Evolutionary conservation across 768 basidiomycete species (phyloP).

Genomic region (Mycena polygramma): DNA sequence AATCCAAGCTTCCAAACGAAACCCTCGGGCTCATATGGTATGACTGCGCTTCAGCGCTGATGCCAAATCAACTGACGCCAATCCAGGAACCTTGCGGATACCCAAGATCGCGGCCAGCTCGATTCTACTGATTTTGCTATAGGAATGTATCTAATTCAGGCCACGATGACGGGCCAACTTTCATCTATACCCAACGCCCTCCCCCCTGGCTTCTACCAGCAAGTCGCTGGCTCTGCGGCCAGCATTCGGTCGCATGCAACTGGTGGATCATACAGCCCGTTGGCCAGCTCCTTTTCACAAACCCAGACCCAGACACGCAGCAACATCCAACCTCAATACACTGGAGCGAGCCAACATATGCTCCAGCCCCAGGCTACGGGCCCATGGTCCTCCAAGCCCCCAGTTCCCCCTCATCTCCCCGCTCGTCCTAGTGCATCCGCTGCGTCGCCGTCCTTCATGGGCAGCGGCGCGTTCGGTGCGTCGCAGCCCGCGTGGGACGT

Average conservation of each 20-base stretch:
- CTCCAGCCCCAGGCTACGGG: slow-evolving; percentile 59
- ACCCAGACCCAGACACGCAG: slow-evolving; percentile 40
- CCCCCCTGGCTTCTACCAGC: slow-evolving; percentile 89
- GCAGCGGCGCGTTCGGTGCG: slow-evolving; percentile 41
- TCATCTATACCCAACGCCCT: slow-evolving; percentile 78
- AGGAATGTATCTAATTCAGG: slow-evolving; percentile 97
- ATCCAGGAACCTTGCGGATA: slow-evolving; percentile 92
- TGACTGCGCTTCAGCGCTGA: slow-evolving; percentile 38
- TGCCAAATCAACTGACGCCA: slow-evolving; percentile 20
- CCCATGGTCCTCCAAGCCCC: slow-evolving; percentile 51
- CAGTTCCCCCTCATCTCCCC: slow-evolving; percentile 50
- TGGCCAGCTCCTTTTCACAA: slow-evolving; percentile 56
- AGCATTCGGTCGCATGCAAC: slow-evolving; percentile 67
- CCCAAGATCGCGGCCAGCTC: slow-evolving; percentile 89
- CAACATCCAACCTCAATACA: slow-evolving; percentile 71
- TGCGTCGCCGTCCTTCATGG: slow-evolving; percentile 46
- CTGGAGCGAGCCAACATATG: slow-evolving; percentile 62
- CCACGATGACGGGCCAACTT: slow-evolving; percentile 85
- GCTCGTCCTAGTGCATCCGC: slow-evolving; percentile 51
- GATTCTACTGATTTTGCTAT: slow-evolving; percentile 94
- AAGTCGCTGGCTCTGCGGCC: slow-evolving; percentile 66
- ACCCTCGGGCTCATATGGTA: slow-evolving; percentile 95
- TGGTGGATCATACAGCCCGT: slow-evolving; percentile 74
- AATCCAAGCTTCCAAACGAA: slow-evolving; percentile 89
- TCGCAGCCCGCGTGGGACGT: slow-evolving; percentile 80